Conservation (phyloP, 768 basidiomycete genomes). For the Neoboletus brunneissimus region DNA sequence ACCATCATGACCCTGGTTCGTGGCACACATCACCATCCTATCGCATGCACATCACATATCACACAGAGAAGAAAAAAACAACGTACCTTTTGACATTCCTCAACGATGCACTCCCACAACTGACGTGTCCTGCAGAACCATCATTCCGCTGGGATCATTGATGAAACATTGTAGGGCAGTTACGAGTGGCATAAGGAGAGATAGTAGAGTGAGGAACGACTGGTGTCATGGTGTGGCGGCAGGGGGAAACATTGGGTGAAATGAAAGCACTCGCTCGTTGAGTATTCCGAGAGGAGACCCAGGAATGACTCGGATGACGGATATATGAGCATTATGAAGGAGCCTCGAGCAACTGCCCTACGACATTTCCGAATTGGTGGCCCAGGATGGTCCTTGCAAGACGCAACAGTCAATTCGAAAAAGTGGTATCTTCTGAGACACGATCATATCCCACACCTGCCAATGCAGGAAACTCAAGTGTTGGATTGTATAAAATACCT, state of each 20-base stretch:
- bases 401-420: too few species aligned
- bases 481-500: too few species aligned
- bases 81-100: conserved; percentile 82
- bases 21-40: too few species aligned
- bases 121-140: conserved; percentile 62
- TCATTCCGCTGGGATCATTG: background rate
- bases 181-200: background rate
- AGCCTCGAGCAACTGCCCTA: too few species aligned
- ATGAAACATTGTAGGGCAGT: background rate
- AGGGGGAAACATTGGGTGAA: background rate
- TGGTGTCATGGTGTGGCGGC: background rate
- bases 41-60: background rate
- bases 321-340: too few species aligned
- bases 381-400: too few species aligned
- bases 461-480: too few species aligned
- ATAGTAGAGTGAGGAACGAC: background rate
- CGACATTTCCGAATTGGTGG: too few species aligned
- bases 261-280: conserved; percentile 49
- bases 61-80: background rate
- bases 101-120: conserved; percentile 91
- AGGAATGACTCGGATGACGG: too few species aligned
- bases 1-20: too few species aligned
- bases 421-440: too few species aligned
- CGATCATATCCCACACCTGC: too few species aligned
- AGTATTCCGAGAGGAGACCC: conserved; percentile 54